These are phyloP conservation scores for Thalassia testudinum DNA, from an alignment of 116 monocot species.

Conservation along the genomic window DNA sequence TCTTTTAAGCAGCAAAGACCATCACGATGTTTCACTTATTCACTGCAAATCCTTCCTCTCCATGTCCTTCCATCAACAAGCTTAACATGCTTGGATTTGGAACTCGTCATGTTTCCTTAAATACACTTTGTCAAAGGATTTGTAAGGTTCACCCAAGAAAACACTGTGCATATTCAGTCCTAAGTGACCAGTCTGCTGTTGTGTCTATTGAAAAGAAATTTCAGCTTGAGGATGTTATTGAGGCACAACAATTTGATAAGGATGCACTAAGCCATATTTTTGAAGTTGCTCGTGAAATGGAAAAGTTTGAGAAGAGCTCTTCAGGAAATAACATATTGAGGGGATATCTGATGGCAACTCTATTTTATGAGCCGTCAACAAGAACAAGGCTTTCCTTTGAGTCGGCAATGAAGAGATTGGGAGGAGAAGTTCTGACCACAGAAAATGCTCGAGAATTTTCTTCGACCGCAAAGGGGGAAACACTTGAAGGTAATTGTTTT, in stretches of 20 bases:
- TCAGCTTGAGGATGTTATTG: constrained; percentile 73
- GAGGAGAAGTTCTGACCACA: constrained; percentile 88
- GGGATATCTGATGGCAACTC: constrained; percentile 85
- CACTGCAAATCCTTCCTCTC: too few relatives aligned
- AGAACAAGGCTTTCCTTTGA: constrained; percentile 95
- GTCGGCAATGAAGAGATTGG: constrained; percentile 85
- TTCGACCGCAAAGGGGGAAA: constrained; percentile 93
- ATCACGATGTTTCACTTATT: too few relatives aligned
- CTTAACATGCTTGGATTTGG: too few relatives aligned
- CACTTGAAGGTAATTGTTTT: constrained; percentile 77
- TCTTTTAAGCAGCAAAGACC: too few relatives aligned
- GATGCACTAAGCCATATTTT: constrained; percentile 57
- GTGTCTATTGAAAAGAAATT: constrained; percentile 20
- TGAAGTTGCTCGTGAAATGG: constrained; percentile 75
- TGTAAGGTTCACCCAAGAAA: too few relatives aligned
- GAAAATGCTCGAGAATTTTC: constrained; percentile 96
- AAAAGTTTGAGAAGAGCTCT: constrained; percentile 57
- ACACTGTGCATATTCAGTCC: background rate
- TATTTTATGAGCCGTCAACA: constrained; percentile 96
- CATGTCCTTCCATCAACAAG: too few relatives aligned
- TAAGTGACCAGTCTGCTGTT: constrained; percentile 2
- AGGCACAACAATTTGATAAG: constrained; percentile 83
- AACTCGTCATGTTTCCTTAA: too few relatives aligned
- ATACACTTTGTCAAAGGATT: too few relatives aligned
- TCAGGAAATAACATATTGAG: constrained; percentile 29